Conservation (phyloP, 1,284 basidiomycete species). For the Trichosporon ovoides region DNA sequence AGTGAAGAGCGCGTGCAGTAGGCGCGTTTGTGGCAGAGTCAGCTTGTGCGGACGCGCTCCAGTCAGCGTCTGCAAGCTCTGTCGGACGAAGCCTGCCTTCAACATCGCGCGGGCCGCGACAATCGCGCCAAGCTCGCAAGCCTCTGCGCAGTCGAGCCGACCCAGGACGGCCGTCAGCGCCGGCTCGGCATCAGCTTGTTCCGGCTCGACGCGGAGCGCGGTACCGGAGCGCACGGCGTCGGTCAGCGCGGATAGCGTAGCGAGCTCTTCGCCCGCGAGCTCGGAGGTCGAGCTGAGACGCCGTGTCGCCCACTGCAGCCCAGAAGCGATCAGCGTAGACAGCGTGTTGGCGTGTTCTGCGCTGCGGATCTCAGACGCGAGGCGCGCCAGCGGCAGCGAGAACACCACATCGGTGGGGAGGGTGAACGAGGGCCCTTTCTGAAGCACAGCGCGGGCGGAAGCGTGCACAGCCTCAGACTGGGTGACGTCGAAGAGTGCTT, state of each 20-base stretch:
- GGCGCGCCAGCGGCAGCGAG: conserved; percentile 10
- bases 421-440: not conserved
- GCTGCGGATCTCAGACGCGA: not conserved
- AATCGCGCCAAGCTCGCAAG: conserved; percentile 55
- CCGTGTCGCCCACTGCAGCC: conserved; percentile 25
- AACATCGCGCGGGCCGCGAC: conserved; percentile 49
- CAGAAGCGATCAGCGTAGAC: conserved; percentile 20
- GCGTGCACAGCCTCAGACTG: conserved; percentile 5
- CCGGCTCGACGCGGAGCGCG: conserved; percentile 44
- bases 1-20: conserved; percentile 64
- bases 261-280: conserved; percentile 16
- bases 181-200: conserved; percentile 65
- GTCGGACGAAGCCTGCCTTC: conserved; percentile 53
- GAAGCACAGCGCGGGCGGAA: conserved; percentile 9
- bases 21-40: conserved; percentile 20
- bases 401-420: not conserved
- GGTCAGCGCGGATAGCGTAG: conserved; percentile 8
- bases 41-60: not conserved
- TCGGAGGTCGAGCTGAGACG: conserved; percentile 20
- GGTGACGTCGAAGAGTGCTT: conserved; percentile 9
- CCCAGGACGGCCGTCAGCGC: conserved; percentile 63
- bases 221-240: conserved; percentile 4
- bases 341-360: conserved; percentile 9
- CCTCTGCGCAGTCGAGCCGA: conserved; percentile 52
- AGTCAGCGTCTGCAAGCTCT: conserved; percentile 27